Conservation (phyloP, 305 asterid genomes). For the Ajuga reptans region DNA sequence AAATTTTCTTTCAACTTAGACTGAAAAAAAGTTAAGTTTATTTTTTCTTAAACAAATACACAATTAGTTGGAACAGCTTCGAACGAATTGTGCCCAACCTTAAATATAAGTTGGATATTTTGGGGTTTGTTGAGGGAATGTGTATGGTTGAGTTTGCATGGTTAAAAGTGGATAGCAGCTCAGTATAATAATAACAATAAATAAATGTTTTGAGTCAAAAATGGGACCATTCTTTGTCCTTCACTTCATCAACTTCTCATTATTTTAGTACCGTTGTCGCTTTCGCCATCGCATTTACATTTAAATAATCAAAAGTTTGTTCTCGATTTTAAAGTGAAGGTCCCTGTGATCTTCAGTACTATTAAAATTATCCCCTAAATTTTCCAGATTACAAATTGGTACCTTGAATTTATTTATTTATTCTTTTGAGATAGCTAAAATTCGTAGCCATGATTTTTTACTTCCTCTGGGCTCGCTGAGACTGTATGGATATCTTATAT, state of each 20-base stretch:
- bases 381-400: not conserved
- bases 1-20: too few relatives aligned
- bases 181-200: not conserved
- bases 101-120: conserved; percentile 7
- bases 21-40: too few relatives aligned
- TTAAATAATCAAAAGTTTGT: conserved; percentile 21
- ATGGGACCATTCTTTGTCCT: conserved; percentile 31
- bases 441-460: too few relatives aligned
- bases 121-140: conserved; percentile 29
- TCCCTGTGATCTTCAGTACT: not conserved
- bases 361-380: not conserved
- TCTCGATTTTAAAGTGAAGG: too few relatives aligned
- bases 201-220: conserved; percentile 5
- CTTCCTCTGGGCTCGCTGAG: too few relatives aligned
- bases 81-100: too few relatives aligned
- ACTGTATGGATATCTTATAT: too few relatives aligned
- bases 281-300: conserved; percentile 10
- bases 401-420: not conserved
- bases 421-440: too few relatives aligned
- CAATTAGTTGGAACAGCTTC: too few relatives aligned
- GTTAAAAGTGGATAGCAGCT: conserved; percentile 21
- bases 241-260: conserved; percentile 1
- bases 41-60: too few relatives aligned
- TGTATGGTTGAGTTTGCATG: conserved; percentile 33
- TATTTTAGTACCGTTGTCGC: not conserved